phyloP scores from a whole-genome alignment of 2,329 filamentous ascomycete species.

The Ophiosphaerella herpotricha region DNA sequence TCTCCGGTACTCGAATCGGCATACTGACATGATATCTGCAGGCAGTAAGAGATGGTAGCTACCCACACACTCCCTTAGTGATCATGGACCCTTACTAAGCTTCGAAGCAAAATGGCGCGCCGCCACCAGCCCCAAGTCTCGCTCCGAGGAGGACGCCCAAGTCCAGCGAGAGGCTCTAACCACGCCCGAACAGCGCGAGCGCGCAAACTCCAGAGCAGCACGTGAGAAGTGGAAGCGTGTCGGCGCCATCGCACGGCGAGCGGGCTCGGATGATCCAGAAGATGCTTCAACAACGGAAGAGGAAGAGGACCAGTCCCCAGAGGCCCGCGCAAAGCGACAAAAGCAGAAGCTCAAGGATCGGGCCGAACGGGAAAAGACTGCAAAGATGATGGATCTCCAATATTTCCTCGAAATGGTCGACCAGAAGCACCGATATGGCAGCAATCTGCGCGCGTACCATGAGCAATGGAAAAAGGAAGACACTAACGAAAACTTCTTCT shows the following conservation, averaged over 20 bases:
- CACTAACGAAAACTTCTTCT: slow-evolving; percentile 88
- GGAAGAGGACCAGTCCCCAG: slow-evolving; percentile 44
- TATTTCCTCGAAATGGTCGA: slow-evolving; percentile 90
- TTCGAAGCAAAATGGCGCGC: slow-evolving; percentile 58
- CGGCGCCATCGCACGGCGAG: slow-evolving; percentile 70
- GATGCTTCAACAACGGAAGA: slow-evolving; percentile 51
- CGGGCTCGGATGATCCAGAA: slow-evolving; percentile 68
- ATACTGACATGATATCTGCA: slow-evolving; percentile 30
- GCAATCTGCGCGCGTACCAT: slow-evolving; percentile 81
- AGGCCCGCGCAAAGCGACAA: slow-evolving; percentile 40
- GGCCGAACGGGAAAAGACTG: slow-evolving; percentile 64
- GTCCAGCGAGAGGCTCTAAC: slow-evolving; percentile 15
- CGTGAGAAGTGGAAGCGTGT: slow-evolving; percentile 76
- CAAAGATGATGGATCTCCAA: slow-evolving; percentile 81
- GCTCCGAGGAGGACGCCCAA: slow-evolving; percentile 37
- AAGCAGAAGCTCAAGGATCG: slow-evolving; percentile 55
- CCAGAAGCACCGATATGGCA: slow-evolving; percentile 83
- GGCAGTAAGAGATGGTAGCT: slow-evolving; percentile 55
- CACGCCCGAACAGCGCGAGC: slow-evolving; percentile 31
- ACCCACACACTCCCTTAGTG: slow-evolving; percentile 7
- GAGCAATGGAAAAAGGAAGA: slow-evolving; percentile 78
- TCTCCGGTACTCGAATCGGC: neutral
- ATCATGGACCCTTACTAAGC: slow-evolving; percentile 32
- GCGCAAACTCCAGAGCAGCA: slow-evolving; percentile 52
- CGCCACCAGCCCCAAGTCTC: slow-evolving; percentile 53